Conservation (phyloP, 2,329 filamentous ascomycete species). For the Venturia effusa region DNA sequence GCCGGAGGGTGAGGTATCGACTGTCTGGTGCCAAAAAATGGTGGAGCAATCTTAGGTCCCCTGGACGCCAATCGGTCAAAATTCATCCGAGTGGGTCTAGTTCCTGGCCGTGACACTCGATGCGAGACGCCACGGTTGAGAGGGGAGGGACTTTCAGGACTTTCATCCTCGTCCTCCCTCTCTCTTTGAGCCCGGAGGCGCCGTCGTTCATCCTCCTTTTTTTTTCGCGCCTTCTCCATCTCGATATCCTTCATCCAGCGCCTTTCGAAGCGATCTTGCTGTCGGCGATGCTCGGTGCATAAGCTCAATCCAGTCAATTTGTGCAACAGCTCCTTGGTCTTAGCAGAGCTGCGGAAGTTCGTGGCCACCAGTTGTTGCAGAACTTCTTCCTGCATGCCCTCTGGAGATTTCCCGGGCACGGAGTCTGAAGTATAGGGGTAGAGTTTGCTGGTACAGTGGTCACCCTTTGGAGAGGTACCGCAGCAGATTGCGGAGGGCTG, state of each 20-base stretch:
- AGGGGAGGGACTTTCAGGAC: not conserved
- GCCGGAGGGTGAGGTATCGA: not conserved
- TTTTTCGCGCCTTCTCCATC: not conserved
- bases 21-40: not conserved
- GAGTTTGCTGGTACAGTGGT: not conserved
- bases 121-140: not conserved
- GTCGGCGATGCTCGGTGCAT: not conserved
- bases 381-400: not conserved
- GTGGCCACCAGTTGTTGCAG: not conserved
- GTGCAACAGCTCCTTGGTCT: not conserved
- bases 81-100: not conserved
- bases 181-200: not conserved
- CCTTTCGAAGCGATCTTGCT: not conserved
- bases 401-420: not conserved
- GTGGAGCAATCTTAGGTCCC: not conserved
- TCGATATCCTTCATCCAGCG: not conserved
- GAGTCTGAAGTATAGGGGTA: not conserved
- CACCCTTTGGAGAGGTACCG: not conserved
- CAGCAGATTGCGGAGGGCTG: not conserved
- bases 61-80: not conserved
- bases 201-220: not conserved
- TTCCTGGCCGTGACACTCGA: not conserved
- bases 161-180: not conserved
- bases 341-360: not conserved
- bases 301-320: not conserved